These are phyloP conservation scores for Fennellomyces sp. DNA, from an alignment of 371 early-diverging fungal genomes.

Conservation along the genomic window DNA sequence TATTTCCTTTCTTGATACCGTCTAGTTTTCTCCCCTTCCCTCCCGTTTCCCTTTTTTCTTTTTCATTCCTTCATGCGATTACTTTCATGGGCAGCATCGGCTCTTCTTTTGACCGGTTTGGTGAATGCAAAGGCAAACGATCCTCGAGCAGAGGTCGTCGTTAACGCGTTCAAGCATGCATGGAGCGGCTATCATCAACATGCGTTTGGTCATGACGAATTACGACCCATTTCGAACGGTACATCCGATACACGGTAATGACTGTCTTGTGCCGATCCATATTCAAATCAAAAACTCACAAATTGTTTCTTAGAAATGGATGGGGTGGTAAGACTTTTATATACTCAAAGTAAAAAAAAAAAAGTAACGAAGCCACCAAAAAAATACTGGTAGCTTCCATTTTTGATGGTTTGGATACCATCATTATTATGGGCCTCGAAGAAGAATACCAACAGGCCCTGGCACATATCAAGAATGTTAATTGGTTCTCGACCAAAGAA, in stretches of 20 bases:
- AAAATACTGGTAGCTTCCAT: conserved; percentile 64
- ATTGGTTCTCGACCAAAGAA: conserved; percentile 23
- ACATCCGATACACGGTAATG: conserved; percentile 70
- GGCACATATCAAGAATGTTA: conserved; percentile 55
- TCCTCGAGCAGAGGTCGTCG: conserved; percentile 31
- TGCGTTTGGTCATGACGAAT: conserved; percentile 67
- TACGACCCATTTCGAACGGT: conserved; percentile 45
- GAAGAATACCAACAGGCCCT: conserved; percentile 72
- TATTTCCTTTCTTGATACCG: background rate
- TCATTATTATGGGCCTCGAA: conserved; percentile 79
- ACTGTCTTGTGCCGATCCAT: too few species aligned
- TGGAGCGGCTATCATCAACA: conserved; percentile 78
- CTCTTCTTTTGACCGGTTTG: background rate
- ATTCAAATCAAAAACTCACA: too few species aligned
- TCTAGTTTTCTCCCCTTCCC: background rate
- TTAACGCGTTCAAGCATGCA: conserved; percentile 64
- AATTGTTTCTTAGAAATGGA: conserved; percentile 34
- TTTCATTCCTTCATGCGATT: background rate
- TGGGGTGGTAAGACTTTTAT: conserved; percentile 43
- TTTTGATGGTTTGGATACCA: conserved; percentile 87
- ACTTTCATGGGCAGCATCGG: background rate
- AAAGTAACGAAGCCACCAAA: background rate
- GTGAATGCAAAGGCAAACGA: conserved; percentile 2
- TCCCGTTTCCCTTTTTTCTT: background rate
- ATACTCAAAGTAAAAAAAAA: background rate